Percentiles rank a stretch among this genome's conserved stretches.
Conservation (phyloP, 495 filamentous ascomycete genomes). For the Hypoxylon trugodes region DNA sequence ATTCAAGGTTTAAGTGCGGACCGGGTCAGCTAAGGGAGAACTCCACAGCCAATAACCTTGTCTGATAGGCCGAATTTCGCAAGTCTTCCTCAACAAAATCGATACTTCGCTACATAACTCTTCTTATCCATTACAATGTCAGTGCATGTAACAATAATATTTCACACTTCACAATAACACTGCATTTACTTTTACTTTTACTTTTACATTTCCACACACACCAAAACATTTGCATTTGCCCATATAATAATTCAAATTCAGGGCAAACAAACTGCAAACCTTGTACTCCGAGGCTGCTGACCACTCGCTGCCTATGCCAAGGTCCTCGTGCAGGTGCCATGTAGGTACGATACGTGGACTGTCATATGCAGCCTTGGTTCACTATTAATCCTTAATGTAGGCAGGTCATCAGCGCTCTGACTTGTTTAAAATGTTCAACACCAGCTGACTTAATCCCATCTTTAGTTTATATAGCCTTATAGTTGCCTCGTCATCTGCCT, state of each 20-base stretch:
- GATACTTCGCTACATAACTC: no score
- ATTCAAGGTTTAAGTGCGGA: not conserved
- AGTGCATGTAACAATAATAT: no score
- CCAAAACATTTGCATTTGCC: no score
- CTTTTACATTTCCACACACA: no score
- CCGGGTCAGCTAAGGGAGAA: not conserved
- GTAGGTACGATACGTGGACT: conserved; percentile 10
- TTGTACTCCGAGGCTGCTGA: no score
- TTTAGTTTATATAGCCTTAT: conserved; percentile 3
- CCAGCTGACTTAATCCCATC: conserved; percentile 22
- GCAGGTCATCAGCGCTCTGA: conserved; percentile 18
- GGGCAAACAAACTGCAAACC: no score
- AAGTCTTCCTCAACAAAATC: no score
- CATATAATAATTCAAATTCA: no score
- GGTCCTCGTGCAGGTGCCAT: conserved; percentile 18
- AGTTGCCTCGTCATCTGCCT: not conserved
- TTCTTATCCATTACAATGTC: no score
- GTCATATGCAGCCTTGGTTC: conserved; percentile 11
- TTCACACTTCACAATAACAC: no score
- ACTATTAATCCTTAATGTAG: not conserved
- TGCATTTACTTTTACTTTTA: no score
- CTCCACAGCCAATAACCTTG: not conserved
- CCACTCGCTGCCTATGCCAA: conserved; percentile 6
- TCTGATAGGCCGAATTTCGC: no score
- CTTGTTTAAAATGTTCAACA: conserved; percentile 16